Conservation (phyloP, 1,284 basidiomycete species). For the Ustilago xerochloae region DNA sequence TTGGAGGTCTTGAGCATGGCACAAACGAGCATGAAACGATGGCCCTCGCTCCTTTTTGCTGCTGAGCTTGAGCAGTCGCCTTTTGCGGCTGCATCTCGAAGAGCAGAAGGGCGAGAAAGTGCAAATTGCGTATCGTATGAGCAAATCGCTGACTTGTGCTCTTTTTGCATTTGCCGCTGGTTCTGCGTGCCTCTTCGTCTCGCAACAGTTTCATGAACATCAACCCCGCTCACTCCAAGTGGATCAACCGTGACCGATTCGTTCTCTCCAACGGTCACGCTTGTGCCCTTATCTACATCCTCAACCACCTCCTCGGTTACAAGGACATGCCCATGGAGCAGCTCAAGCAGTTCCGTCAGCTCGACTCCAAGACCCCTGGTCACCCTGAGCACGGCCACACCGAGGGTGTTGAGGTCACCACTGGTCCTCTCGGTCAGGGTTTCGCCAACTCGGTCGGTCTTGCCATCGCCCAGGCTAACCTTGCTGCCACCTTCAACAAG, state of each 20-base stretch:
- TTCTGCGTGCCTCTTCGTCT: not conserved
- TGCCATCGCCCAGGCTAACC: conserved; percentile 90
- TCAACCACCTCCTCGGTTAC: conserved; percentile 85
- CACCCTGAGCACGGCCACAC: conserved; percentile 87
- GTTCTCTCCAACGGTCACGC: conserved; percentile 76
- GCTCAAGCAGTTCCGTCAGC: conserved; percentile 77
- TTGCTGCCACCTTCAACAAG: conserved; percentile 89
- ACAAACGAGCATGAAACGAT: not conserved
- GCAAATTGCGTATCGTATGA: too few relatives aligned
- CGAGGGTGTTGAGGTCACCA: conserved; percentile 92
- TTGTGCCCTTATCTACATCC: conserved; percentile 76
- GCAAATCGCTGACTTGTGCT: conserved; percentile 2
- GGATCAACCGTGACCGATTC: conserved; percentile 74
- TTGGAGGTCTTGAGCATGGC: not conserved
- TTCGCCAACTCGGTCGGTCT: conserved; percentile 92
- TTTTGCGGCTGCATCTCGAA: too few relatives aligned
- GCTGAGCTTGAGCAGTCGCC: not conserved
- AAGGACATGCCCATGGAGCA: conserved; percentile 80
- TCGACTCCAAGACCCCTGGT: conserved; percentile 78
- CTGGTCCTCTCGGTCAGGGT: conserved; percentile 89
- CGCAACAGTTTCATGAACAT: conserved; percentile 80
- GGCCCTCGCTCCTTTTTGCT: not conserved
- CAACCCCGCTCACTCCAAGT: conserved; percentile 87
- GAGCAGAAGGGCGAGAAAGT: too few relatives aligned
- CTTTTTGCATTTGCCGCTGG: not conserved